These are phyloP conservation scores for Misopates orontium DNA, from an alignment of 257 asterid genomes.

Conservation along the genomic window DNA sequence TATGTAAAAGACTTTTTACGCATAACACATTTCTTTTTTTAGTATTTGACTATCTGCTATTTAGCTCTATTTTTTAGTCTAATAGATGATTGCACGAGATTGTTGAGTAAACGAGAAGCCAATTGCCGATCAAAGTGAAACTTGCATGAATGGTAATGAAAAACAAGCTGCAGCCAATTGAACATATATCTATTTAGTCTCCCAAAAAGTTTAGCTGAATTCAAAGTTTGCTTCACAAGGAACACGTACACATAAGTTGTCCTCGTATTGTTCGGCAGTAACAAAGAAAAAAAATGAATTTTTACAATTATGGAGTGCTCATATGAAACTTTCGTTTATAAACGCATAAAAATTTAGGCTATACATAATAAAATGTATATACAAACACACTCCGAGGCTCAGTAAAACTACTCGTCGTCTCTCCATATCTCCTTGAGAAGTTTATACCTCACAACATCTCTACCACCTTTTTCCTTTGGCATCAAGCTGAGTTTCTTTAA, in stretches of 20 bases:
- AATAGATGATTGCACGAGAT: no score
- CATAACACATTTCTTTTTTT: no score
- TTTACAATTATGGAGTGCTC: background rate
- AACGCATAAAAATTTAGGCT: background rate
- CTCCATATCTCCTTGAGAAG: slow-evolving; percentile 72
- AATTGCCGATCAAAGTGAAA: no score
- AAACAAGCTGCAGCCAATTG: background rate
- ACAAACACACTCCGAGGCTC: slow-evolving; percentile 10
- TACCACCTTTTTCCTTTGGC: slow-evolving; percentile 57
- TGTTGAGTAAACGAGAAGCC: no score
- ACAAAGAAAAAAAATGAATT: background rate
- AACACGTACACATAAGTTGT: background rate
- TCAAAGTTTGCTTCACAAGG: background rate
- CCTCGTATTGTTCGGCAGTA: background rate
- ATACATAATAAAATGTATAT: slow-evolving; percentile 17
- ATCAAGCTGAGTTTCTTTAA: slow-evolving; percentile 46
- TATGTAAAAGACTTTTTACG: no score
- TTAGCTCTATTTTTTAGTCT: no score
- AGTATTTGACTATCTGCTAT: no score
- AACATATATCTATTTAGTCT: background rate
- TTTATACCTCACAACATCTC: slow-evolving; percentile 58
- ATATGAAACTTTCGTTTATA: background rate
- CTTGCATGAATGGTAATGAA: background rate
- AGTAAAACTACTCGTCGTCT: slow-evolving; percentile 31
- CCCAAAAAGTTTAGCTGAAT: background rate